phyloP scores from a whole-genome alignment of 345 rosid species.

The Eucalyptus pauciflora region DNA sequence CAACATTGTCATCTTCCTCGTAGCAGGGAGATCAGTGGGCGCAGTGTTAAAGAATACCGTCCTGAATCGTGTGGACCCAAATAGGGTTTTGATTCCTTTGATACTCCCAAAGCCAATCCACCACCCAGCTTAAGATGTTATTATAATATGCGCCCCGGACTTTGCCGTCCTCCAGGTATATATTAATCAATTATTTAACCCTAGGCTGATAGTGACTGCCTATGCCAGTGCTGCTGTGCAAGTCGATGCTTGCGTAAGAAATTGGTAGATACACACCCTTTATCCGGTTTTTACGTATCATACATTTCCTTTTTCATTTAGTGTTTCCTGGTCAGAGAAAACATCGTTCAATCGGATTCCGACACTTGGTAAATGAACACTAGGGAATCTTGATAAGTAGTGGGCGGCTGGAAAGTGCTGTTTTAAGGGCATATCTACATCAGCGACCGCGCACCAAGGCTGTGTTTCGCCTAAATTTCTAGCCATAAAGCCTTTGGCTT shows the following conservation, averaged over 20 bases:
- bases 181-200: neutral
- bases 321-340: neutral
- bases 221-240: neutral
- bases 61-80: neutral
- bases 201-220: neutral
- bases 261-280: neutral
- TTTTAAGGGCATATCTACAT: neutral
- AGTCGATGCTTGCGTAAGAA: neutral
- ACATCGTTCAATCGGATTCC: neutral
- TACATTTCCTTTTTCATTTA: neutral
- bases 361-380: neutral
- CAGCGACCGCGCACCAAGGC: neutral
- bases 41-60: neutral
- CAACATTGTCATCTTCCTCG: neutral
- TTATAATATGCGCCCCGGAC: neutral
- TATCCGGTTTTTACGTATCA: neutral
- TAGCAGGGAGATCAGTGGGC: neutral
- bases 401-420: neutral
- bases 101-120: neutral
- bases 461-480: too few relatives aligned
- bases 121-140: neutral
- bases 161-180: neutral
- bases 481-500: neutral
- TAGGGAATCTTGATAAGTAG: neutral
- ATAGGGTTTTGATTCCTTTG: neutral